A percentile compares a stretch with the other conserved stretches of the same genome.
These are phyloP conservation scores for Escallonia rubra DNA, from an alignment of 129 eudicot species.

Conservation along the genomic window DNA sequence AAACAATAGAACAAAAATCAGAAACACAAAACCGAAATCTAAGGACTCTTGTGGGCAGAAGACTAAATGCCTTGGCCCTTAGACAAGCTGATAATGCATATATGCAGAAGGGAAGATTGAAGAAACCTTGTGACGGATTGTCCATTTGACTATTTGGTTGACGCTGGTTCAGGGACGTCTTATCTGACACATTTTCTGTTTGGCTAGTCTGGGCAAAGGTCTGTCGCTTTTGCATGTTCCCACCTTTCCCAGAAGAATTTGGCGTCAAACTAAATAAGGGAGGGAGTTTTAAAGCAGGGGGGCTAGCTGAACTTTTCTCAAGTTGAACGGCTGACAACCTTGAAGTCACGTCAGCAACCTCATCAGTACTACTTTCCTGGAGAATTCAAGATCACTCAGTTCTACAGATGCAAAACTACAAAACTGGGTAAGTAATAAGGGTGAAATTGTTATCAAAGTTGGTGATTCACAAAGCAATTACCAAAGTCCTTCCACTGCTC, in stretches of 20 bases:
- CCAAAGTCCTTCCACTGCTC: constrained; percentile 76
- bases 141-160: constrained; percentile 46
- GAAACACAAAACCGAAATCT: constrained; percentile 1
- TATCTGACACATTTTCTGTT: constrained; percentile 44
- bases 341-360: constrained; percentile 61
- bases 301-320: constrained; percentile 63
- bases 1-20: constrained; percentile 7
- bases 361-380: constrained; percentile 71
- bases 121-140: constrained; percentile 63
- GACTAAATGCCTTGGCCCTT: constrained; percentile 4
- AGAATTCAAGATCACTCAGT: constrained; percentile 9
- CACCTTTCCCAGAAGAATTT: constrained; percentile 74
- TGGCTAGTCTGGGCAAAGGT: constrained; percentile 36
- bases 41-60: not conserved
- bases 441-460: not conserved
- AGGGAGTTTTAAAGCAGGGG: constrained; percentile 80
- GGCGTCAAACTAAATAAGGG: constrained; percentile 88
- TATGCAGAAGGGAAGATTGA: constrained; percentile 1
- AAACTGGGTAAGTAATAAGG: not conserved
- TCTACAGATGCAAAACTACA: constrained; percentile 10
- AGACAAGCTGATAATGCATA: constrained; percentile 2
- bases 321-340: constrained; percentile 66
- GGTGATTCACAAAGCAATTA: constrained; percentile 17
- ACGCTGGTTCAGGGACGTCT: constrained; percentile 39
- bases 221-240: constrained; percentile 55